Evolutionary conservation across 768 basidiomycete species (phyloP).

Genomic region (button mushroom (Agaricus bisporus)): DNA sequence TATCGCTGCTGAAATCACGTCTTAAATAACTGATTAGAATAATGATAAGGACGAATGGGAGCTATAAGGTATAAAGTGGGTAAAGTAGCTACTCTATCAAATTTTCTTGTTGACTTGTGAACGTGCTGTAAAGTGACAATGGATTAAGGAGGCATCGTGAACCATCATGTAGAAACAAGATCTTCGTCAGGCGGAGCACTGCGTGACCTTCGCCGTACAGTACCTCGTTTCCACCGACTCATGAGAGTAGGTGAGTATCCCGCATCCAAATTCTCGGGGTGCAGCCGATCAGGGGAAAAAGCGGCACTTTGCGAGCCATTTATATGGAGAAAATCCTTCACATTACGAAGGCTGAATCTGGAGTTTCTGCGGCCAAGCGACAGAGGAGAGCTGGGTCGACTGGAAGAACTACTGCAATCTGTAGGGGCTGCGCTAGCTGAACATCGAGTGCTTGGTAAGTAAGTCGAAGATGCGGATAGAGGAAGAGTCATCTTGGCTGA

Average conservation of each 20-base stretch:
- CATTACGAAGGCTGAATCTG: constrained; percentile 43
- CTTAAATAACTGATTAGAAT: too few species aligned
- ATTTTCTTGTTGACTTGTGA: background rate
- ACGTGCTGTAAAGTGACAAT: too few species aligned
- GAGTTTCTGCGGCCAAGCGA: constrained; percentile 33
- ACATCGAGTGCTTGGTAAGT: background rate
- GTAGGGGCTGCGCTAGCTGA: background rate
- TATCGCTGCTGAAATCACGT: too few species aligned
- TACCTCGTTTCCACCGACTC: background rate
- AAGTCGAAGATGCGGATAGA: constrained; percentile 6
- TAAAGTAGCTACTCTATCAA: background rate
- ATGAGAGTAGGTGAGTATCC: background rate
- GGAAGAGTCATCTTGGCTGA: background rate
- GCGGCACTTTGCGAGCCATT: constrained; percentile 22
- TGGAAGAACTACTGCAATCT: background rate
- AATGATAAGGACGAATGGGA: too few species aligned
- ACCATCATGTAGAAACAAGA: background rate
- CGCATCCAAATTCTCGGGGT: background rate
- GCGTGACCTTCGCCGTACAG: constrained; percentile 4
- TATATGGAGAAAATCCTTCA: constrained; percentile 52
- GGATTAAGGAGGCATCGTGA: too few species aligned
- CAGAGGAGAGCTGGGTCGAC: constrained; percentile 11
- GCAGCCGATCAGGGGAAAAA: background rate
- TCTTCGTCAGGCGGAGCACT: constrained; percentile 6
- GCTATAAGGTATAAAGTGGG: background rate